These are phyloP conservation scores for Thecamonas trahens DNA, from an alignment of 78 protist genomes.

Conservation along the genomic window DNA sequence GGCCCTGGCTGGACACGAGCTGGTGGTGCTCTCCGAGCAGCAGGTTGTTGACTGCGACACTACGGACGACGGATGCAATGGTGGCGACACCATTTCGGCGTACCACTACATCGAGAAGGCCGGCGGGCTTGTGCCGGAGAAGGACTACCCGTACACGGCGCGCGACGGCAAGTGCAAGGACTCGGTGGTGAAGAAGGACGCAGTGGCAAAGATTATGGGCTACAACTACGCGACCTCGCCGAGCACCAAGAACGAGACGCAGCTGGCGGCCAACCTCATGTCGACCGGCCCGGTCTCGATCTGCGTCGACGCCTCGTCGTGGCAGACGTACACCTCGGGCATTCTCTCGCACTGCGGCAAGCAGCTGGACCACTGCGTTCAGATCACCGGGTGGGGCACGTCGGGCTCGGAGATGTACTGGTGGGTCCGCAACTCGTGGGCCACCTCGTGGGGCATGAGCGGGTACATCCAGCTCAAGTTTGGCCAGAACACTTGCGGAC, in stretches of 20 bases:
- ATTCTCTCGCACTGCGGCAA: constrained; percentile 12
- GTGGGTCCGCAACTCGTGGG: constrained; percentile 64
- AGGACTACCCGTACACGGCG: constrained; percentile 45
- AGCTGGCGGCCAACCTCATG: constrained; percentile 17
- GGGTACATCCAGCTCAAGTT: constrained; percentile 48
- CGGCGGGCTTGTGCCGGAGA: constrained; percentile 35
- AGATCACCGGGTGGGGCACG: constrained; percentile 41
- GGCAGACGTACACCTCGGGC: constrained; percentile 48
- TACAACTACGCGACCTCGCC: constrained; percentile 12
- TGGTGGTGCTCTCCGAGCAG: constrained; percentile 33
- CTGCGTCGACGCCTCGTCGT: constrained; percentile 59
- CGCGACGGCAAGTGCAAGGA: constrained; percentile 30
- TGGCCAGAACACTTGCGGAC: constrained; percentile 54
- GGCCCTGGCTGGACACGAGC: constrained; percentile 30
- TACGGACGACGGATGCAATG: constrained; percentile 49
- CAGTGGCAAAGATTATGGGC: constrained; percentile 23
- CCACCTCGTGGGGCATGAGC: constrained; percentile 32
- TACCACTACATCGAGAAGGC: constrained; percentile 27
- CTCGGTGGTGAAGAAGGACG: constrained; percentile 1
- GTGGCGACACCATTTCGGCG: constrained; percentile 51
- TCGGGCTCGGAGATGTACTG: constrained; percentile 26
- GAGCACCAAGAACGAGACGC: constrained; percentile 15
- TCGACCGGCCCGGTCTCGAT: constrained; percentile 43
- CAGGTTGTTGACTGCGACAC: constrained; percentile 53
- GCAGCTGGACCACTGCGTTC: constrained; percentile 55